phyloP scores from a whole-genome alignment of 371 early-diverging fungal species.

The Apophysomyces variabilis region DNA sequence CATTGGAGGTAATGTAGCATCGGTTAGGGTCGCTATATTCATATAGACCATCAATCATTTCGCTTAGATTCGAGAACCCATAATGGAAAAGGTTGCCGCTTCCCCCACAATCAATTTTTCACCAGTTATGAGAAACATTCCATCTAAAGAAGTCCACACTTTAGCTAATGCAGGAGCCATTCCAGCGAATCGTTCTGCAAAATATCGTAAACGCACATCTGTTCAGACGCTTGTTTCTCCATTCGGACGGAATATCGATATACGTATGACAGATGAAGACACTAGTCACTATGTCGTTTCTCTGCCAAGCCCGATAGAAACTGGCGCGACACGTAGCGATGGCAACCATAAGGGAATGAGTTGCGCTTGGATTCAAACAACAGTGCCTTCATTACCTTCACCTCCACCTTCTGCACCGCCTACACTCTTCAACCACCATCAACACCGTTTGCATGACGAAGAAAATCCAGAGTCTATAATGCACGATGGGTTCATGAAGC shows the following conservation, averaged over 20 bases:
- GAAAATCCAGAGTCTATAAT: neutral
- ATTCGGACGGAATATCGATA: slow-evolving; percentile 18
- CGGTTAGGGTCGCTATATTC: neutral
- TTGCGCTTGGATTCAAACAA: neutral
- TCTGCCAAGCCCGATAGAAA: slow-evolving; percentile 5
- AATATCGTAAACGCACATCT: slow-evolving; percentile 17
- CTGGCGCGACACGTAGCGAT: neutral
- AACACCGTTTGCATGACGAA: neutral
- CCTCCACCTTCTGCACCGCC: slow-evolving; percentile 19
- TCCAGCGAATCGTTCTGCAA: neutral
- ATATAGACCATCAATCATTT: slow-evolving; percentile 17
- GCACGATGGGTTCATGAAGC: neutral
- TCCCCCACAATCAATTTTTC: neutral
- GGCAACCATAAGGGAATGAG: neutral
- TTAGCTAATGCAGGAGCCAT: neutral
- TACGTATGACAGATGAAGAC: slow-evolving; percentile 22
- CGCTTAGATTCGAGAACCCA: neutral
- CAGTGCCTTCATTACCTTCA: slow-evolving; percentile 10
- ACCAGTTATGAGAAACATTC: neutral
- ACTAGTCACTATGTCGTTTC: slow-evolving; percentile 2
- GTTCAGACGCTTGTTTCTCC: slow-evolving; percentile 31
- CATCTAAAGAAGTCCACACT: neutral
- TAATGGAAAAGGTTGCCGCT: neutral
- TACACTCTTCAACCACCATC: neutral
- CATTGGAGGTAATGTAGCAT: neutral